phyloP scores from a whole-genome alignment of 108 stramenopile species.

The Skeletonema potamos region DNA sequence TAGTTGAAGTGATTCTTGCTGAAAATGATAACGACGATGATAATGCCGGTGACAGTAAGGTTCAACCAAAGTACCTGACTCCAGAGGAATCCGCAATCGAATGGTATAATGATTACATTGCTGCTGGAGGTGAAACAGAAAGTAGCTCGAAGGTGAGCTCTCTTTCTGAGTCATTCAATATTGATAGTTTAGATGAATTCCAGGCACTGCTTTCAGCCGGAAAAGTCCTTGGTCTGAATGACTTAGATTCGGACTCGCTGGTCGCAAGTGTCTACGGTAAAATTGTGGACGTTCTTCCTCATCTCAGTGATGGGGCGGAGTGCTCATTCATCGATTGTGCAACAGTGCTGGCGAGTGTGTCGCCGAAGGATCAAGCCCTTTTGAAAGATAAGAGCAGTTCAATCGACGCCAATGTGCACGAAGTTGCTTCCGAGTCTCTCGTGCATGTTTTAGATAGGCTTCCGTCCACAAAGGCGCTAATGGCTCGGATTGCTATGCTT shows the following conservation, averaged over 20 bases:
- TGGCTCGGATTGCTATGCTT: constrained; percentile 79
- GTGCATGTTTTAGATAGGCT: constrained; percentile 18
- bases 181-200: constrained; percentile 51
- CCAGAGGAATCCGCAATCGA: constrained; percentile 66
- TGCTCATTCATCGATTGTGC: constrained; percentile 63
- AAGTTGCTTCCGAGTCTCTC: constrained; percentile 43
- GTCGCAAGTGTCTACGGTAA: constrained; percentile 45
- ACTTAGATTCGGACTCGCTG: constrained; percentile 58
- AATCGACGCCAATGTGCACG: constrained; percentile 53
- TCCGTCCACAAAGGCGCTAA: constrained; percentile 55
- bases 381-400: constrained; percentile 6
- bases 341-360: constrained; percentile 42
- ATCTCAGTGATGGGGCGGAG: constrained; percentile 49
- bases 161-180: constrained; percentile 18
- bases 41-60: constrained; percentile 13
- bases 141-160: background rate
- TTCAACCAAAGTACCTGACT: constrained; percentile 25
- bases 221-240: constrained; percentile 43
- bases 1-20: constrained; percentile 58
- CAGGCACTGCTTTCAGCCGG: constrained; percentile 36
- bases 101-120: constrained; percentile 53
- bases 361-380: constrained; percentile 1
- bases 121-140: constrained; percentile 2
- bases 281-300: constrained; percentile 56
- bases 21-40: constrained; percentile 17